Evolutionary conservation across 306 rosid species (phyloP).

Genomic region (Prunus mongolica): DNA sequence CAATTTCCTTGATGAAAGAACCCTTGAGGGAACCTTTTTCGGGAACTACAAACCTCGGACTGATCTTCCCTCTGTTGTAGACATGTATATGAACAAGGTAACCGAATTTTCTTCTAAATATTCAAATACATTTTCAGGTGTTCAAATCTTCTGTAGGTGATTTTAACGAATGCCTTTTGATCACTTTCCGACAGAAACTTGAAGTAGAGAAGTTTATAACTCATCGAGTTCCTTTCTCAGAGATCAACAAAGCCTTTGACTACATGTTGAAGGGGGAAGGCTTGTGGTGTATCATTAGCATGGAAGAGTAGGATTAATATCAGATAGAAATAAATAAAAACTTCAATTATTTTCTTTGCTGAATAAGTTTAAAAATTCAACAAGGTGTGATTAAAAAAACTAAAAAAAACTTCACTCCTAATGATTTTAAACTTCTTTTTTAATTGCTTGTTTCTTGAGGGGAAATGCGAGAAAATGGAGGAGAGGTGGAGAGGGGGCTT

Average conservation of each 20-base stretch:
- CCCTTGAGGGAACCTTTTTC: conserved; percentile 44
- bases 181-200: conserved; percentile 24
- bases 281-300: conserved; percentile 40
- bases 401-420: too few species aligned
- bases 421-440: too few species aligned
- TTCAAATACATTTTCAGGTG: too few species aligned
- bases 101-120: not conserved
- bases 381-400: too few species aligned
- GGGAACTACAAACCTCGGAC: conserved; percentile 50
- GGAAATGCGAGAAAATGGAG: too few species aligned
- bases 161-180: not conserved
- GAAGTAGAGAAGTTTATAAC: conserved; percentile 49
- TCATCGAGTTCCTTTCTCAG: conserved; percentile 41
- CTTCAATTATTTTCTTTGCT: not conserved
- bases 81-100: conserved; percentile 47
- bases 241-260: conserved; percentile 53
- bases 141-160: not conserved
- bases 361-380: not conserved
- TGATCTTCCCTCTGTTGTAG: conserved; percentile 42
- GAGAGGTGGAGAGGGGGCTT: too few species aligned
- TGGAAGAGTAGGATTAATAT: conserved; percentile 32
- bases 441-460: too few species aligned
- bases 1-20: conserved; percentile 31
- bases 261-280: conserved; percentile 37
- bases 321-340: not conserved